These are phyloP conservation scores for Gossypium schwendimanii DNA, from an alignment of 441 rosid species.

Conservation along the genomic window DNA sequence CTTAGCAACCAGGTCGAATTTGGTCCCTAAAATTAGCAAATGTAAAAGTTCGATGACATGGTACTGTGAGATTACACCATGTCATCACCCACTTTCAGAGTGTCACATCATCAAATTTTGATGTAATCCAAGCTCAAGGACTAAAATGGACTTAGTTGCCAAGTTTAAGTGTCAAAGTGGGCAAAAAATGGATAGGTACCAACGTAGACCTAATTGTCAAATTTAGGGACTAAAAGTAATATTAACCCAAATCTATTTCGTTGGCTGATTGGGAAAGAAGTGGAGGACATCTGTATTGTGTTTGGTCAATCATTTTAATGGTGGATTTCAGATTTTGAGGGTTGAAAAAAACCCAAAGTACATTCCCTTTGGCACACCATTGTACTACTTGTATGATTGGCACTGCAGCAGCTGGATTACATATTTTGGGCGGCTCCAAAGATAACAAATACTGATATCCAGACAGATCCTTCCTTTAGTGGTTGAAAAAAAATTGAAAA, in stretches of 20 bases:
- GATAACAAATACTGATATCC: conserved; percentile 11
- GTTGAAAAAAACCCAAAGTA: conserved; percentile 12
- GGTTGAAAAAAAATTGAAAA: background rate
- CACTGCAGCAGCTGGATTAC: conserved; percentile 1
- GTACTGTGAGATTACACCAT: too few species aligned
- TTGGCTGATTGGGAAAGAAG: conserved; percentile 6
- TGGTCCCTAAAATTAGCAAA: too few species aligned
- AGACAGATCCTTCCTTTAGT: conserved; percentile 8
- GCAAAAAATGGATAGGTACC: too few species aligned
- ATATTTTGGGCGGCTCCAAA: background rate
- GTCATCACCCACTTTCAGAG: too few species aligned
- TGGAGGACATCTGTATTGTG: conserved; percentile 16
- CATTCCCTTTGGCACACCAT: conserved; percentile 26
- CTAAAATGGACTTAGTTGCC: too few species aligned
- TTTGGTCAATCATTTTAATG: conserved; percentile 25
- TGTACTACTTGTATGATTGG: conserved; percentile 25
- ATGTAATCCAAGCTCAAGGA: too few species aligned
- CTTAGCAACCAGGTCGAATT: too few species aligned
- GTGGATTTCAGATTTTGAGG: conserved; percentile 12
- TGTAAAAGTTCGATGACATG: too few species aligned
- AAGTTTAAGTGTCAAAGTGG: too few species aligned
- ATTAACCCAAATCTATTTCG: background rate
- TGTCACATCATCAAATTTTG: too few species aligned
- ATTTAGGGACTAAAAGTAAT: too few species aligned
- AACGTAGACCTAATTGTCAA: too few species aligned